Conservation (phyloP, 441 rosid species). For the Manihot esculenta region DNA sequence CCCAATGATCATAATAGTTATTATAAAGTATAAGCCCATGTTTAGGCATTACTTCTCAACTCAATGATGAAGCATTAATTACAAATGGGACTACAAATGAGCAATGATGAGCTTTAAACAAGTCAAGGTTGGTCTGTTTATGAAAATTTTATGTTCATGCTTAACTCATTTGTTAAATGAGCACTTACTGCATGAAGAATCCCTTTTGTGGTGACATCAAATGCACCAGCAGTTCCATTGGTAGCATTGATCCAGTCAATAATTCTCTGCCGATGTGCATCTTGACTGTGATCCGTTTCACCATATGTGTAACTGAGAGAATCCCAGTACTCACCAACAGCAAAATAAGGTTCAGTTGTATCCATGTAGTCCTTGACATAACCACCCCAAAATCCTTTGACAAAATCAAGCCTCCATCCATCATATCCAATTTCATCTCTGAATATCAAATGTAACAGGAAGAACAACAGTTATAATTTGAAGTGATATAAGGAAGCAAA, state of each 20-base stretch:
- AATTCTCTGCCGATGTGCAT: slow-evolving; percentile 94
- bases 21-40: not conserved
- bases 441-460: slow-evolving; percentile 30
- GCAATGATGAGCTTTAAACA: too few species aligned
- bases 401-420: slow-evolving; percentile 99
- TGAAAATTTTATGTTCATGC: too few species aligned
- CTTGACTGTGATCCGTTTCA: slow-evolving; percentile 92
- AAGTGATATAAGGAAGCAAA: not conserved
- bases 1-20: not conserved
- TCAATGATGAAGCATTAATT: not conserved
- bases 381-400: slow-evolving; percentile 99
- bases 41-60: not conserved
- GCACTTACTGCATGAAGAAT: slow-evolving; percentile 79
- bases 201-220: slow-evolving; percentile 98
- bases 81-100: not conserved
- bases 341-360: slow-evolving; percentile 77
- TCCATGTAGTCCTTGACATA: slow-evolving; percentile 94
- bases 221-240: slow-evolving; percentile 84
- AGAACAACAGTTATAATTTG: slow-evolving; percentile 13
- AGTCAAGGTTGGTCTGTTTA: too few species aligned
- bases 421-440: slow-evolving; percentile 94
- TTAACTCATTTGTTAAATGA: not conserved
- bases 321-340: slow-evolving; percentile 97
- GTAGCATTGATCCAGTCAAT: slow-evolving; percentile 91
- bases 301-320: slow-evolving; percentile 81